Evolutionary conservation across 352 stramenopile species (phyloP).

Genomic region (Pseudoperonospora humuli): DNA sequence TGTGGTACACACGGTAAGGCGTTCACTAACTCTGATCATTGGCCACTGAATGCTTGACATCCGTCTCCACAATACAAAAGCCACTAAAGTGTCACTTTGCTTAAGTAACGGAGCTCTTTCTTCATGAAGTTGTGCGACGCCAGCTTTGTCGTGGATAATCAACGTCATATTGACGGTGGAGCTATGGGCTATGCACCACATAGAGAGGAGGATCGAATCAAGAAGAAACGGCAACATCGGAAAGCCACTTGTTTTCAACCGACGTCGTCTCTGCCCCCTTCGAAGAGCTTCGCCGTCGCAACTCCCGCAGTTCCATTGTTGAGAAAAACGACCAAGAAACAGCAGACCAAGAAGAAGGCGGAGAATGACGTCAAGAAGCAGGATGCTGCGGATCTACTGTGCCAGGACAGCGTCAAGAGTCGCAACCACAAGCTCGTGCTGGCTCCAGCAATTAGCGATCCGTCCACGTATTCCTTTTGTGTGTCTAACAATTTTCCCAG

Average conservation of each 20-base stretch:
- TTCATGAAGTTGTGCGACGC: slow-evolving; percentile 38
- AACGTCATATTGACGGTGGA: background rate
- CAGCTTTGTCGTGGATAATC: no score
- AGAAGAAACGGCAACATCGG: background rate
- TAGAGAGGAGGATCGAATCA: no score
- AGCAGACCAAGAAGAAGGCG: slow-evolving; percentile 20
- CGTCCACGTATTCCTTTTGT: slow-evolving; percentile 1
- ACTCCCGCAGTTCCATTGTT: no score
- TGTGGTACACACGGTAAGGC: background rate
- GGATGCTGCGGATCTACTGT: slow-evolving; percentile 13
- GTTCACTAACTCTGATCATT: no score
- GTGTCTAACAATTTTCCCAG: slow-evolving; percentile 27
- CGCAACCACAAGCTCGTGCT: slow-evolving; percentile 64
- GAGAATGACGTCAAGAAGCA: slow-evolving; percentile 35
- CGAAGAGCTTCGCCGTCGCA: slow-evolving; percentile 7
- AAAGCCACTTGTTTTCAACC: background rate
- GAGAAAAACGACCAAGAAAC: slow-evolving; percentile 15
- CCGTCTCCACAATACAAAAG: slow-evolving; percentile 19
- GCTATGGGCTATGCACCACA: background rate
- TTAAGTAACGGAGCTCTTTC: background rate
- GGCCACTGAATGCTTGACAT: no score
- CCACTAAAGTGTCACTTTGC: background rate
- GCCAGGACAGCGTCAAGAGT: slow-evolving; percentile 59
- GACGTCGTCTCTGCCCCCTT: slow-evolving; percentile 21
- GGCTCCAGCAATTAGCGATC: slow-evolving; percentile 17